Base-by-base conservation (phyloP, 164 flowering plant genomes). In the Berberis vulgaris region DNA sequence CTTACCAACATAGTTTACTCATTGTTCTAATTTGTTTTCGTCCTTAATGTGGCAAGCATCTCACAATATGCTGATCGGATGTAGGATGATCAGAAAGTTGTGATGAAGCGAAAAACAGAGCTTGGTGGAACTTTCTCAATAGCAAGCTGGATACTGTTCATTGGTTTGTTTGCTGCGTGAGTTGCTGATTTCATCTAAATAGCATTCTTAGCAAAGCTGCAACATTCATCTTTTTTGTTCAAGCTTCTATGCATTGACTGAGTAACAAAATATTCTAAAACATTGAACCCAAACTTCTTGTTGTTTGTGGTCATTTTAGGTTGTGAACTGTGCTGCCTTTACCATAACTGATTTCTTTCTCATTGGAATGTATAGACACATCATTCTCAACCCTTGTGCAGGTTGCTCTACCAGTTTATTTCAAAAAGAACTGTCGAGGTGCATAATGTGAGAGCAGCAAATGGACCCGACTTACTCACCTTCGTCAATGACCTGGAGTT, bases 91-190 rank as follows among this genome's bases (percentile, higher is more conserved):
- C 91, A 81, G 61, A 82, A 83, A 67, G 78, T 80, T 41, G 96
- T 91, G 40, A 74, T 3, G 65, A 95, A 95, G 78, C 79, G 97
- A 57, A 91, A 95, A 74, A 95, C 99, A 9, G 97, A 95, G 80
- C 91, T 95, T 61, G 99, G 99, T 45, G 99, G 97, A 64, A 71
- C 89, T 44, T 83, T 95, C 66, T 91, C 97, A 47, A 77, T 95
- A 41, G 97, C 96, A 49, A 86, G 92, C 70, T 86, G 82, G 87
- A 88, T 95, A 59, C 81, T 89, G 65, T 95, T 91, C 73, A 78
- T 84, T 71, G 97, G 97, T 55, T 72, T 95, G 43, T 74, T 89
- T 73, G 80, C 97, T 65, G 90, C 97, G 97, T 95, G 79, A 86
- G 99, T 86, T 55, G 58, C 46, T 68, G 26, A 26, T 26, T 26